Evolutionary conservation across 306 rosid genomes (phyloP), one percentile per base, ranked within the genome.

Genomic region (Purshia tridentata): DNA sequence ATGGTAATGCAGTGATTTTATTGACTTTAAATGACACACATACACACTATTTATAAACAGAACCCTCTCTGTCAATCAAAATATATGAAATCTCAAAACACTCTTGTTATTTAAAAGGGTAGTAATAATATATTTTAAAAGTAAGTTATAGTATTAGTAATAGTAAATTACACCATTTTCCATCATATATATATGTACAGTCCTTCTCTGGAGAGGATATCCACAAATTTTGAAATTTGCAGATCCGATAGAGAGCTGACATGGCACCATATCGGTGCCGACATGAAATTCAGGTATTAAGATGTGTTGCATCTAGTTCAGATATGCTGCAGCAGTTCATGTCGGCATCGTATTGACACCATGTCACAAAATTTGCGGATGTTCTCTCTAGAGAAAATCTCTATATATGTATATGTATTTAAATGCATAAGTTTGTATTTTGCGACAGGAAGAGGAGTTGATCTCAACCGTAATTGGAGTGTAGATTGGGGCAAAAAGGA

Each of bases 401-500:
- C n/a, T n/a, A n/a, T n/a, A n/a, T 29, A 29, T 29, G 35, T 29
- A 29, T 29, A 3, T 29, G 35, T 29, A 29, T 29, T 29, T 29
- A 29, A 78, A 79, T 79, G 73, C 67, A 73, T 67, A 77, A 74
- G 55, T 68, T 76, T 85, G 70, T 76, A 9, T 55, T 66, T 65
- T 77, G 71, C 80, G 56, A 59, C 90, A 95, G 99, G 99, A 57
- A 91, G 99, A 84, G 99, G 99, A 73, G 98, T 95, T 83, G 99
- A 95, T 91, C 93, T 91, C 79, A 95, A 95, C 78, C 87, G 99
- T 54, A 95, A 95, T 74, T 95, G 99, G 99, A 90, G 98, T 56
- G 97, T 95, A 57, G 99, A 95, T 79, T 95, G 99, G 99, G 99
- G 99, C 66, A 90, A 95, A 84, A 95, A 95, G 79, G 99, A 91